Evolutionary conservation across 1,139 yeast species (phyloP).

Genomic region (Saccharomyces hybrid): DNA sequence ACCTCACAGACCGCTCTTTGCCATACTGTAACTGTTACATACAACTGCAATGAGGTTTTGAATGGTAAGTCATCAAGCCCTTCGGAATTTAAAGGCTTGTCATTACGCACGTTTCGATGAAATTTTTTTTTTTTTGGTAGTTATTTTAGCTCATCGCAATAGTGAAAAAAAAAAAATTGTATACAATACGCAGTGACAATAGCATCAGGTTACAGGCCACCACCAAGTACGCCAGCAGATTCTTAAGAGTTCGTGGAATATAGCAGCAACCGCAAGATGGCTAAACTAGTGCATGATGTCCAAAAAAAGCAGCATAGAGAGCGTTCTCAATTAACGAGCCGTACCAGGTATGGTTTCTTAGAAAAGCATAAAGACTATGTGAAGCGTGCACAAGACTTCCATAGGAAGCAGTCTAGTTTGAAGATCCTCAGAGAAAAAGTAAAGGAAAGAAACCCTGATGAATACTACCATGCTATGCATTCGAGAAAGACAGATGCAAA

Average conservation of each 20-base stretch:
- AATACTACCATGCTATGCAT: conserved; percentile 90
- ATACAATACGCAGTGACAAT: neutral
- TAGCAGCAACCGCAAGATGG: conserved; percentile 40
- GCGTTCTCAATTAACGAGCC: conserved; percentile 72
- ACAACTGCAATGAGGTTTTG: neutral
- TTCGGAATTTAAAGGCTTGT: neutral
- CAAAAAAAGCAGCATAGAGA: conserved; percentile 96
- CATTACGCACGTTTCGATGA: neutral
- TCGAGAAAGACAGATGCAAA: conserved; percentile 52
- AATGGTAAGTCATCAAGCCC: neutral
- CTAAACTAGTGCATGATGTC: conserved; percentile 73
- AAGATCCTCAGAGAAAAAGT: conserved; percentile 71
- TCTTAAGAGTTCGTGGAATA: neutral
- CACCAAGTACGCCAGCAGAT: neutral
- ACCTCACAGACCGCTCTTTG: neutral
- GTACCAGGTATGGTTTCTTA: conserved; percentile 70
- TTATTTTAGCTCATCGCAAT: neutral
- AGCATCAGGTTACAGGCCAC: neutral
- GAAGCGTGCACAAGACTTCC: conserved; percentile 81
- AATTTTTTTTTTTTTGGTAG: neutral
- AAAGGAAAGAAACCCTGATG: conserved; percentile 80
- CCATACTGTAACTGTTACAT: neutral
- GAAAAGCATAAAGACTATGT: conserved; percentile 94
- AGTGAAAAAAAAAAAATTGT: neutral
- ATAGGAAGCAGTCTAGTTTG: conserved; percentile 77